These are phyloP conservation scores for Abrus pulchellus DNA, from an alignment of 306 rosid species.

Conservation along the genomic window DNA sequence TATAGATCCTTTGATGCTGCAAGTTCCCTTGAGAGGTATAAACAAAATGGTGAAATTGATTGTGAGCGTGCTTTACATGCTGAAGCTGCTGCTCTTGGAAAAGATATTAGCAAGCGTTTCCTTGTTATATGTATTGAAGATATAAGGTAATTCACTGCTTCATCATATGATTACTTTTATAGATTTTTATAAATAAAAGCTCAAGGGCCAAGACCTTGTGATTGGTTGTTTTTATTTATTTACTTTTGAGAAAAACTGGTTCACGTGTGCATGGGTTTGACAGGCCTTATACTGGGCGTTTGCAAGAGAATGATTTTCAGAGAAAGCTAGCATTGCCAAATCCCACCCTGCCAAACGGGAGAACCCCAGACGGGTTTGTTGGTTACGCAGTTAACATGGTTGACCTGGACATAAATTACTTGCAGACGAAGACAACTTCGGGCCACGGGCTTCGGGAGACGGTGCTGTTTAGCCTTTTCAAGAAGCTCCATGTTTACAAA, in stretches of 20 bases:
- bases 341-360: conserved; percentile 53
- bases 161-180: conserved; percentile 25
- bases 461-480: conserved; percentile 60
- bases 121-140: conserved; percentile 65
- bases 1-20: conserved; percentile 60
- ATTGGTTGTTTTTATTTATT: not conserved
- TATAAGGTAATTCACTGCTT: conserved; percentile 53
- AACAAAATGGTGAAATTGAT: conserved; percentile 58
- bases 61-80: conserved; percentile 52
- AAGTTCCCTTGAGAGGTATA: conserved; percentile 56
- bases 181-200: not conserved
- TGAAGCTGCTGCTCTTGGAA: conserved; percentile 54
- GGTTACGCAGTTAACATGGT: conserved; percentile 79
- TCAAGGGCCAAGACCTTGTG: not conserved
- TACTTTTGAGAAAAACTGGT: not conserved
- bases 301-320: conserved; percentile 54
- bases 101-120: conserved; percentile 53
- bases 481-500: conserved; percentile 67
- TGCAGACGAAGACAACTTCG: conserved; percentile 47
- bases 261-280: conserved; percentile 20
- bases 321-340: conserved; percentile 56
- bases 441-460: conserved; percentile 75
- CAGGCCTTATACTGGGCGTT: conserved; percentile 58
- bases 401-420: conserved; percentile 52
- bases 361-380: conserved; percentile 59